Percentiles rank a stretch among this genome's conserved stretches.
These are phyloP conservation scores for Monosporozyma siamensis DNA, from an alignment of 805 yeast species.

Conservation along the genomic window DNA sequence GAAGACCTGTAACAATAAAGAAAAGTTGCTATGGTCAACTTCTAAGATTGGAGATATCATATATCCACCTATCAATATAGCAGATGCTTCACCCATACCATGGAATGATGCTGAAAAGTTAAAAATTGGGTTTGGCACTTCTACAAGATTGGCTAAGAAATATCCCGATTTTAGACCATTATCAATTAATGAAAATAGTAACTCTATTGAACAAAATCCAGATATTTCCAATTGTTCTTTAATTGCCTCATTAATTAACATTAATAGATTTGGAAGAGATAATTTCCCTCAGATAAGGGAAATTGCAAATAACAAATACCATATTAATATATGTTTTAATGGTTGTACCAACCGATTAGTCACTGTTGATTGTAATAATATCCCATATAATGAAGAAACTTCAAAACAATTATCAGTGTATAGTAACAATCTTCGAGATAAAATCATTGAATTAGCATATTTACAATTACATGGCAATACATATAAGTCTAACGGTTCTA, in stretches of 20 bases:
- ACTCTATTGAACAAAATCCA: constrained; percentile 15
- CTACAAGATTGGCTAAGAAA: constrained; percentile 3
- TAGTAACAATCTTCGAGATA: constrained; percentile 12
- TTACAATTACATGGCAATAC: constrained; percentile 49
- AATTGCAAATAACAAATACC: constrained; percentile 11
- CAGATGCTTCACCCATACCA: constrained; percentile 13
- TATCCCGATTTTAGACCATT: constrained; percentile 7
- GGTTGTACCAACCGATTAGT: constrained; percentile 23
- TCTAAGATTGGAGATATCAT: constrained; percentile 11
- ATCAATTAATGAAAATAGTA: constrained; percentile 6
- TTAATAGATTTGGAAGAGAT: constrained; percentile 25
- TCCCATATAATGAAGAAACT: constrained; percentile 15
- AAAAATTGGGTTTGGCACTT: constrained; percentile 1
- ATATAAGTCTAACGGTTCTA: constrained; percentile 62
- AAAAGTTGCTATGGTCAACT: constrained; percentile 21
- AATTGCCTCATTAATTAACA: constrained; percentile 55
- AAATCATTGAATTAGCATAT: constrained; percentile 65
- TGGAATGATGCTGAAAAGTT: constrained; percentile 12
- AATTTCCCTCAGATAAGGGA: constrained; percentile 9
- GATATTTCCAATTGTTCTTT: constrained; percentile 59
- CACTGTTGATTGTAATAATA: constrained; percentile 12
- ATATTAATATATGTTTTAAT: constrained; percentile 20
- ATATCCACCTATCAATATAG: constrained; percentile 23
- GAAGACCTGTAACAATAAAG: constrained; percentile 6
- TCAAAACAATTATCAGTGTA: constrained; percentile 13